A percentile compares a stretch with the other conserved stretches of the same genome.
Conservation (phyloP, 1,284 basidiomycete genomes). For the Ganoderma sp. region DNA sequence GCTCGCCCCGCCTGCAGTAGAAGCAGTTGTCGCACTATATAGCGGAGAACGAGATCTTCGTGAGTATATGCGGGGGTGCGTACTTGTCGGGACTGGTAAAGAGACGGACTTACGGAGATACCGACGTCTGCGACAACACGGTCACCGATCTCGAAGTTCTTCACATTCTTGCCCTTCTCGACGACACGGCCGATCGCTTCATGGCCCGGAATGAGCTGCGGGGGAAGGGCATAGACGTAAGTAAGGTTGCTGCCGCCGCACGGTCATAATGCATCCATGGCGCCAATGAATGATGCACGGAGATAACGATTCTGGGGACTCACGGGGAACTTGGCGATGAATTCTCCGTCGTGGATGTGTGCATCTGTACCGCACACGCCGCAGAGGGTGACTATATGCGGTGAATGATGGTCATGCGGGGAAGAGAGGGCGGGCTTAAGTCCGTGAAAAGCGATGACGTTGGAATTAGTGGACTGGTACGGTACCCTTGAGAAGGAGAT, state of each 20-base stretch:
- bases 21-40: slow-evolving; percentile 59
- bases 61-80: slow-evolving; percentile 13
- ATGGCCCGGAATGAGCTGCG: slow-evolving; percentile 61
- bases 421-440: not conserved
- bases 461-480: slow-evolving; percentile 12
- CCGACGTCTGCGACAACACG: slow-evolving; percentile 63
- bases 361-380: slow-evolving; percentile 53
- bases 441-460: not conserved
- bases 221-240: slow-evolving; percentile 16
- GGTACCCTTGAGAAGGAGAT: slow-evolving; percentile 60
- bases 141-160: slow-evolving; percentile 59
- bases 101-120: slow-evolving; percentile 43
- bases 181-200: slow-evolving; percentile 62
- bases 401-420: not conserved
- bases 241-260: slow-evolving; percentile 10
- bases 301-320: slow-evolving; percentile 29
- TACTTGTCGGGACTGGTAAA: not conserved
- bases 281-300: slow-evolving; percentile 7
- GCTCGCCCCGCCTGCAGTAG: slow-evolving; percentile 61
- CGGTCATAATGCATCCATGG: not conserved
- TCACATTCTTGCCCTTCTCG: slow-evolving; percentile 59
- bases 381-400: slow-evolving; percentile 38
- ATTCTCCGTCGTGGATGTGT: slow-evolving; percentile 67
- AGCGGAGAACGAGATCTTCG: slow-evolving; percentile 6
- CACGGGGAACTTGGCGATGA: slow-evolving; percentile 62